These are phyloP conservation scores for Rugosomyces carneus DNA, from an alignment of 1,284 basidiomycete species.

Conservation along the genomic window DNA sequence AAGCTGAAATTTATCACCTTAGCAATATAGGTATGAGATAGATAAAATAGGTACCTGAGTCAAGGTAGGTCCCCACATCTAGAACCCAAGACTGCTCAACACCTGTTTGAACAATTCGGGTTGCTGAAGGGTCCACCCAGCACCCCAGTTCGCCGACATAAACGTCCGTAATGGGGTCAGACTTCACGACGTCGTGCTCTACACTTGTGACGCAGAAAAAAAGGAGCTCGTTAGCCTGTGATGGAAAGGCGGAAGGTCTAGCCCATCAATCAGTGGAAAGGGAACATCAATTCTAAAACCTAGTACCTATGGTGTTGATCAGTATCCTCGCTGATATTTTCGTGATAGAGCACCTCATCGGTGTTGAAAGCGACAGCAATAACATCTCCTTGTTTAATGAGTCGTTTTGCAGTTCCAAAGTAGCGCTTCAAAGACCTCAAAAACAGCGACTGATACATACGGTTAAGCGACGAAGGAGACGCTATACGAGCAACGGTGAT, in stretches of 20 bases:
- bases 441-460: slow-evolving; percentile 68
- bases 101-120: slow-evolving; percentile 77
- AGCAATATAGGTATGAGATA: not conserved
- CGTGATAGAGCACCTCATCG: slow-evolving; percentile 26
- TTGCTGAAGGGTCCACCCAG: slow-evolving; percentile 71
- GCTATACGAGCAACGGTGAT: slow-evolving; percentile 83
- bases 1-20: slow-evolving; percentile 2
- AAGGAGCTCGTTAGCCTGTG: slow-evolving; percentile 29
- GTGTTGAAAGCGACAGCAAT: slow-evolving; percentile 69
- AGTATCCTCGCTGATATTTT: not conserved
- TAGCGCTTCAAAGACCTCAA: slow-evolving; percentile 63
- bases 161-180: slow-evolving; percentile 33
- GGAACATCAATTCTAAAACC: not conserved
- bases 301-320: slow-evolving; percentile 2
- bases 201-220: slow-evolving; percentile 82
- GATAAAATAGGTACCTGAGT: slow-evolving; percentile 33
- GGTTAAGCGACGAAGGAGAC: slow-evolving; percentile 73
- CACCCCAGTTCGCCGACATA: slow-evolving; percentile 77
- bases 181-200: slow-evolving; percentile 53
- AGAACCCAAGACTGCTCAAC: slow-evolving; percentile 67
- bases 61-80: slow-evolving; percentile 50
- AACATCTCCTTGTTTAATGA: slow-evolving; percentile 80
- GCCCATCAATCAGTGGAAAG: not conserved
- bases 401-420: slow-evolving; percentile 53
- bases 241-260: slow-evolving; percentile 15